Conservation (phyloP, 163 green algal genomes). For the Scenedesmus sp. region DNA sequence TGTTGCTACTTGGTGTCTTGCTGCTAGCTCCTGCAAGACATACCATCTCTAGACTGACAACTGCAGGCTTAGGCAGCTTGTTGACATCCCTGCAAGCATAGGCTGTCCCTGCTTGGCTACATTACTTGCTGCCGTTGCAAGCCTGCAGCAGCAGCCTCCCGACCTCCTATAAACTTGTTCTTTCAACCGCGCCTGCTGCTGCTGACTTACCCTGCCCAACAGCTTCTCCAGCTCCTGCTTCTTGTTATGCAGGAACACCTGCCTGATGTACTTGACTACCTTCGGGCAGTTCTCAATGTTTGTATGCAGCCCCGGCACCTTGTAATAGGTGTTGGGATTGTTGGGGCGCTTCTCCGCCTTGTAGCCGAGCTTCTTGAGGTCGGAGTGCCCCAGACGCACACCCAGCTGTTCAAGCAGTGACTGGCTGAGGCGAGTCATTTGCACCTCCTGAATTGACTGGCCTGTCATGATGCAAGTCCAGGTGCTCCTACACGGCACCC, state of each 20-base stretch:
- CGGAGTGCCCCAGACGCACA: neutral
- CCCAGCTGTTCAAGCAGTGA: neutral
- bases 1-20: no score
- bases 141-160: neutral
- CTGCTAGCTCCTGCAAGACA: no score
- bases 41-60: no score
- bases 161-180: no score
- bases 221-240: constrained; percentile 4
- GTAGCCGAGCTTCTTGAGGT: constrained; percentile 23
- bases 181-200: neutral
- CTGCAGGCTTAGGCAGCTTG: neutral
- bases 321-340: constrained; percentile 44
- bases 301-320: neutral
- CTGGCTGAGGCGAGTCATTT: constrained; percentile 7
- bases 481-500: no score
- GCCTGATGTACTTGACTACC: constrained; percentile 22
- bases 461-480: neutral
- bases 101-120: neutral
- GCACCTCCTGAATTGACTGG: neutral
- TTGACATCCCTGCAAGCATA: neutral
- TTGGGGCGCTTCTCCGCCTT: constrained; percentile 7
- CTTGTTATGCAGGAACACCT: neutral
- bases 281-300: constrained; percentile 19
- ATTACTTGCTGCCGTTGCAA: neutral
- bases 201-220: neutral